Evolutionary conservation across 2,329 filamentous ascomycete genomes (phyloP).

Genomic region (Furcasterigmium furcatum): DNA sequence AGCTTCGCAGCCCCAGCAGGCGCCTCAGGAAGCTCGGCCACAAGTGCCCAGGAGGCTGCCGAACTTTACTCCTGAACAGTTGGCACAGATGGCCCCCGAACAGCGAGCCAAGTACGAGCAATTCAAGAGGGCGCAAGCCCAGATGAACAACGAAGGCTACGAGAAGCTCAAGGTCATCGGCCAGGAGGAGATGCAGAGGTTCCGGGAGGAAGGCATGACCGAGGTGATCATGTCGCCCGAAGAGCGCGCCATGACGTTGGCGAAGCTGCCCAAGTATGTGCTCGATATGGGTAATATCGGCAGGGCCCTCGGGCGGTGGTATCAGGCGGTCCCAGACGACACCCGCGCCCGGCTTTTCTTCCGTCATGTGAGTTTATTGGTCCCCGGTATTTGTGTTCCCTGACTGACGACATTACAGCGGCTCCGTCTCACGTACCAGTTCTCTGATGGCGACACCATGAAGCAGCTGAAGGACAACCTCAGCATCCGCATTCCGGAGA

Average conservation of each 20-base stretch:
- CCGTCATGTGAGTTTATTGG: constrained; percentile 43
- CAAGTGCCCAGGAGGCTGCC: constrained; percentile 12
- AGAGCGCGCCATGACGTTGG: constrained; percentile 38
- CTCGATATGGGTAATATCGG: constrained; percentile 41
- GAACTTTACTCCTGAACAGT: constrained; percentile 29
- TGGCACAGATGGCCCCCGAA: constrained; percentile 39
- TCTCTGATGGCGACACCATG: constrained; percentile 45
- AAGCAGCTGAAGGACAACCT: constrained; percentile 42
- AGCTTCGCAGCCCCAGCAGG: constrained; percentile 18
- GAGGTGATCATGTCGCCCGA: constrained; percentile 45
- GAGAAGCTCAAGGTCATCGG: constrained; percentile 29
- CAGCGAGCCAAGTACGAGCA: constrained; percentile 42
- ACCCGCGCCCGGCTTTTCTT: constrained; percentile 48
- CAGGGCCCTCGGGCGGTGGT: constrained; percentile 44
- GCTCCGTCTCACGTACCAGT: constrained; percentile 50
- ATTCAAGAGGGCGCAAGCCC: constrained; percentile 14
- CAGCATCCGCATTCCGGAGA: constrained; percentile 47
- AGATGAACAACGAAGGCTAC: constrained; percentile 4
- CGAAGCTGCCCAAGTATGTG: constrained; percentile 38
- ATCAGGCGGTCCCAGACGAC: constrained; percentile 47
- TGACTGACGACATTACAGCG: too few relatives aligned
- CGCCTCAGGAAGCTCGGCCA: constrained; percentile 14
- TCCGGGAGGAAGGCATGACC: constrained; percentile 33
- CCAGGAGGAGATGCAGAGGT: constrained; percentile 36
- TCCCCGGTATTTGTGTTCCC: too few relatives aligned